Base-by-base conservation (phyloP, 108 stramenopile genomes). In the Cyclotella distinguenda region DNA sequence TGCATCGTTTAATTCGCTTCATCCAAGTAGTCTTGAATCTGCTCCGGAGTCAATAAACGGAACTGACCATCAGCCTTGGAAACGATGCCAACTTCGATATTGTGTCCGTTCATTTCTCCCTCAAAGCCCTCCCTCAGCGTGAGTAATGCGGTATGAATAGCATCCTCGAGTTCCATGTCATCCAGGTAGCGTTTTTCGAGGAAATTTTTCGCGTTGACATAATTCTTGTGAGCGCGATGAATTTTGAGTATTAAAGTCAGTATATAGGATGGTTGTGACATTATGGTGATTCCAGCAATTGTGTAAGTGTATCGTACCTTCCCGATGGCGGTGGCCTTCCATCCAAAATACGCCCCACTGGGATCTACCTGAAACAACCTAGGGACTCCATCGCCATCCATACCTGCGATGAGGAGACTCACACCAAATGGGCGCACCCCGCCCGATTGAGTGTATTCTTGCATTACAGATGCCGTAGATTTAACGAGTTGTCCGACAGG, bases 241-340 rank as follows among this genome's bases (percentile, higher is more conserved):
- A n/a, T n/a, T n/a, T n/a, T n/a, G n/a, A n/a, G n/a, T n/a, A n/a
- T n/a, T n/a, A n/a, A n/a, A n/a, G 12, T 19, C 11, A 3, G 30
- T 6, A 11, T 11, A 32, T 34, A 8, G 13, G 19, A 57, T 16
- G 35, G 25, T 42, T 11, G 28, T 13, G 10, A 16, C 44, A 60
- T 23, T 12, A n/a, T 27, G 44, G 12, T 4, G 12, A 16, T 44
- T 11, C 4, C 9, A 35, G 3, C 46, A 46, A 51, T 48, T 13
- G 23, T 12, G 7, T 1, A n/a, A 9, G 3, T 18, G 11, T 11
- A 9, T 36, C 50, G 2, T 15, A 51, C 74, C 74, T 97, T 97
- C 12, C 99, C 99, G 74, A 99, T 98, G 13, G 99, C 99, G 33
- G 97, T 97, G 30, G 99, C 99, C 83, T 98, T 97, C 99, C 99